Conservation (phyloP, 192 early-diverging fungal genomes). For the Coemansia sp. region DNA sequence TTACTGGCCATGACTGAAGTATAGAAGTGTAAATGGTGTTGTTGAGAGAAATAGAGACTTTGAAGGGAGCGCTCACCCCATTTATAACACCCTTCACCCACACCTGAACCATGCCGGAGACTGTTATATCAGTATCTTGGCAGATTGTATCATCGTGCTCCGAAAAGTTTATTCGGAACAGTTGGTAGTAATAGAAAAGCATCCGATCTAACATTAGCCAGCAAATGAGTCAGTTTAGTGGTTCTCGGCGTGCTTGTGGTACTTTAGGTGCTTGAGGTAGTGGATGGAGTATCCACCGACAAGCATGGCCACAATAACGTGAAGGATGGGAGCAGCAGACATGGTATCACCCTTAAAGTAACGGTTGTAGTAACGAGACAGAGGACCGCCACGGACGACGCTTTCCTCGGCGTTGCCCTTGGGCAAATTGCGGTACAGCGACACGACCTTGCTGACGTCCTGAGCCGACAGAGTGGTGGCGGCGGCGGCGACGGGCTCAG, state of each 20-base stretch:
- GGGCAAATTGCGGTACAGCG: slow-evolving; percentile 74
- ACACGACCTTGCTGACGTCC: slow-evolving; percentile 66
- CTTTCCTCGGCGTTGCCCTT: slow-evolving; percentile 61
- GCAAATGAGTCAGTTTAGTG: slow-evolving; percentile 53
- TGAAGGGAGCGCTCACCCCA: background rate
- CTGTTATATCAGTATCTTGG: background rate
- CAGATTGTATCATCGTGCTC: background rate
- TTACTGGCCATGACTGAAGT: background rate
- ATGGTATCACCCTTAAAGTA: slow-evolving; percentile 76
- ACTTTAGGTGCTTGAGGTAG: slow-evolving; percentile 77
- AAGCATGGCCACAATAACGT: slow-evolving; percentile 62
- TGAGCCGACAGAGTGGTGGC: slow-evolving; percentile 55
- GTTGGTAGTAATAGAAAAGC: background rate
- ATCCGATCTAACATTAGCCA: background rate
- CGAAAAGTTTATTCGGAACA: background rate
- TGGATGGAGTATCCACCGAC: slow-evolving; percentile 68
- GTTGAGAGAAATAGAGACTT: background rate
- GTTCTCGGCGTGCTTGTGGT: slow-evolving; percentile 83
- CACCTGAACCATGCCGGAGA: background rate
- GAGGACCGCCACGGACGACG: slow-evolving; percentile 57
- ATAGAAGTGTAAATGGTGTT: background rate
- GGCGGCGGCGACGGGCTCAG: slow-evolving; percentile 46
- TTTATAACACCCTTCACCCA: background rate
- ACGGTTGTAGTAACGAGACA: slow-evolving; percentile 65
- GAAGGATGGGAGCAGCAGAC: slow-evolving; percentile 63